Evolutionary conservation across 768 basidiomycete species (phyloP).

Genomic region (Cystobasidium ongulense): DNA sequence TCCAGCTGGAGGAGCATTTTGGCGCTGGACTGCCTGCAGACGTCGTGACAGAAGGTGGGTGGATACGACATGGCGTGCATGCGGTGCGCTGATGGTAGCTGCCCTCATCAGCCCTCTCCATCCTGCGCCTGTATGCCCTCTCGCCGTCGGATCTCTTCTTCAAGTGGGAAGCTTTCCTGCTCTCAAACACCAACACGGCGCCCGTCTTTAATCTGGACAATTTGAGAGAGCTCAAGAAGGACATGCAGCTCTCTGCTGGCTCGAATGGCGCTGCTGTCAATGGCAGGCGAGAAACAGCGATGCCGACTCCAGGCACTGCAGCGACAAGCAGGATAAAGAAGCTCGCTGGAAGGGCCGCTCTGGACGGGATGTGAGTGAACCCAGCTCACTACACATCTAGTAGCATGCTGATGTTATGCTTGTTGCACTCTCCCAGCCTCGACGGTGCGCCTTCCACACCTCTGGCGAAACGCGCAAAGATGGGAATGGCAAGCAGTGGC

Average conservation of each 20-base stretch:
- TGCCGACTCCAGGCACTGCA: constrained; percentile 13
- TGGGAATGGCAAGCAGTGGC: neutral
- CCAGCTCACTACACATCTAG: neutral
- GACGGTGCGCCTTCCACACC: constrained; percentile 27
- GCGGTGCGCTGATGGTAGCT: no score
- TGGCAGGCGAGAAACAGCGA: neutral
- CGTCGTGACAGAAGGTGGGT: constrained; percentile 46
- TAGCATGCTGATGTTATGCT: neutral
- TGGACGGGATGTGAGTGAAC: constrained; percentile 39
- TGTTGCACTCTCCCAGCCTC: constrained; percentile 2
- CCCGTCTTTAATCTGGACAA: constrained; percentile 43
- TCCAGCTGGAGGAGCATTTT: constrained; percentile 15
- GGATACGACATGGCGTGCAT: no score
- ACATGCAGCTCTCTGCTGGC: constrained; percentile 43
- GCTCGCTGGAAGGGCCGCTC: constrained; percentile 15
- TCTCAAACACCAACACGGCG: constrained; percentile 38
- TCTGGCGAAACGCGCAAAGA: constrained; percentile 21
- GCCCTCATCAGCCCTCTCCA: constrained; percentile 45
- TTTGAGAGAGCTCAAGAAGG: constrained; percentile 44
- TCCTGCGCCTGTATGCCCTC: constrained; percentile 48
- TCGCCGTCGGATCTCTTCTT: constrained; percentile 47
- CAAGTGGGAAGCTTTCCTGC: constrained; percentile 50
- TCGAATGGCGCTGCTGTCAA: constrained; percentile 5
- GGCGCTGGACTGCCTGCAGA: constrained; percentile 35
- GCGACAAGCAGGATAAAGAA: constrained; percentile 40